phyloP scores from a whole-genome alignment of 2,329 filamentous ascomycete genomes.

The Botrytis squamosa region DNA sequence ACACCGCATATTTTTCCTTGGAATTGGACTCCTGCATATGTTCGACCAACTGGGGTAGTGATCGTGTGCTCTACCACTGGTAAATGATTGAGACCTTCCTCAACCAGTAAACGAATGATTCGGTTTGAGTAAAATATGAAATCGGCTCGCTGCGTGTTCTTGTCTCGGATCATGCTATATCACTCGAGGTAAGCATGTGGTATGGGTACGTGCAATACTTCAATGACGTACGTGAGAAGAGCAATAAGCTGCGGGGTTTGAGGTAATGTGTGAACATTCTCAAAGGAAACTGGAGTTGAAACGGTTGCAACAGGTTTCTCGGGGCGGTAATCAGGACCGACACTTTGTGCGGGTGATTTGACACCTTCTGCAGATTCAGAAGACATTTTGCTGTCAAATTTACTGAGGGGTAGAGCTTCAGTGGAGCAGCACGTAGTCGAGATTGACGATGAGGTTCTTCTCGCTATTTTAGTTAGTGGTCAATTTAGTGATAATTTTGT shows the following conservation, averaged over 20 bases:
- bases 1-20: slow-evolving; percentile 98
- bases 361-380: slow-evolving; percentile 9
- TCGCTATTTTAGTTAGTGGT: not conserved
- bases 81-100: slow-evolving; percentile 95
- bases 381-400: slow-evolving; percentile 8
- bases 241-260: slow-evolving; percentile 98
- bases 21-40: slow-evolving; percentile 89
- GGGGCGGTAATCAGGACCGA: slow-evolving; percentile 77
- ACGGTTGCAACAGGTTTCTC: slow-evolving; percentile 85
- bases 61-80: slow-evolving; percentile 86
- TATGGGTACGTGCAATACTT: not conserved
- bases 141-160: slow-evolving; percentile 84
- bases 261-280: slow-evolving; percentile 85
- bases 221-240: slow-evolving; percentile 77
- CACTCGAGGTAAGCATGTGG: slow-evolving; percentile 22
- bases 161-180: slow-evolving; percentile 88
- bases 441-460: slow-evolving; percentile 10
- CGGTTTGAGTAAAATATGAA: slow-evolving; percentile 99
- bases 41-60: slow-evolving; percentile 84
- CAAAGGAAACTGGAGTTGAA: slow-evolving; percentile 75
- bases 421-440: not conserved
- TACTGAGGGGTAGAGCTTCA: not conserved
- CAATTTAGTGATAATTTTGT: not conserved
- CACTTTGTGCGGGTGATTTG: slow-evolving; percentile 49
- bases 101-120: slow-evolving; percentile 93